Evolutionary conservation across 352 stramenopile genomes (phyloP).

Genomic region (Blastocystis sp.): DNA sequence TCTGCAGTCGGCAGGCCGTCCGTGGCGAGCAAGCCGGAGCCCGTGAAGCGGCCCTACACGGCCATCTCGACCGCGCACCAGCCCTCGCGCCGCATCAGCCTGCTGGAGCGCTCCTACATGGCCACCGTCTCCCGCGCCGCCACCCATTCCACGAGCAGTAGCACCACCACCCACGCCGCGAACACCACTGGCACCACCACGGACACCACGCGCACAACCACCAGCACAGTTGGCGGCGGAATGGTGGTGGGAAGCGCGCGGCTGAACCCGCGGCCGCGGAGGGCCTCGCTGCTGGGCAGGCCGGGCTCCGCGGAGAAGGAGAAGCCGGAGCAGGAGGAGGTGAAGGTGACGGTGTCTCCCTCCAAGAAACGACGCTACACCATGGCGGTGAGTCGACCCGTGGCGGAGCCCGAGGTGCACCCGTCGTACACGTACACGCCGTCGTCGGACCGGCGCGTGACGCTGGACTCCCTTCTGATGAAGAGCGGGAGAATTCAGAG

Average conservation of each 20-base stretch:
- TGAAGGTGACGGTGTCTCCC: conserved; percentile 4
- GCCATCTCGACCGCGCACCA: not conserved
- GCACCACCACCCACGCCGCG: not conserved
- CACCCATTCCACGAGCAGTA: too few species aligned
- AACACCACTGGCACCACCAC: not conserved
- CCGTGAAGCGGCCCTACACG: not conserved
- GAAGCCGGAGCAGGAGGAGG: not conserved
- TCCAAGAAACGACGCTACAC: conserved; percentile 13
- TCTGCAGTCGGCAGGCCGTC: too few species aligned
- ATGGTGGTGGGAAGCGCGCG: not conserved
- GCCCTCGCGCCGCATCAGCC: conserved; percentile 2
- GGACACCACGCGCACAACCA: not conserved
- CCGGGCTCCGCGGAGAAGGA: not conserved
- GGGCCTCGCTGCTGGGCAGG: not conserved
- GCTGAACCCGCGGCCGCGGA: not conserved
- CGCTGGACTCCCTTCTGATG: conserved; percentile 25
- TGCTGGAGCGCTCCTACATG: conserved; percentile 38
- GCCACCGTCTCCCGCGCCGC: not conserved
- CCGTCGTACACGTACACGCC: conserved; percentile 59
- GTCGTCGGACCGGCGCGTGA: conserved; percentile 16
- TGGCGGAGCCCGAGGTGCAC: not conserved
- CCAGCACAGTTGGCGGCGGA: not conserved
- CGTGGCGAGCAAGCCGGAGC: not conserved
- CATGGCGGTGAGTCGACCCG: not conserved
- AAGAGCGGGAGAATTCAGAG: conserved; percentile 5